phyloP scores from a whole-genome alignment of 805 yeast genomes.

The Nakazawaea ishiwadae region DNA sequence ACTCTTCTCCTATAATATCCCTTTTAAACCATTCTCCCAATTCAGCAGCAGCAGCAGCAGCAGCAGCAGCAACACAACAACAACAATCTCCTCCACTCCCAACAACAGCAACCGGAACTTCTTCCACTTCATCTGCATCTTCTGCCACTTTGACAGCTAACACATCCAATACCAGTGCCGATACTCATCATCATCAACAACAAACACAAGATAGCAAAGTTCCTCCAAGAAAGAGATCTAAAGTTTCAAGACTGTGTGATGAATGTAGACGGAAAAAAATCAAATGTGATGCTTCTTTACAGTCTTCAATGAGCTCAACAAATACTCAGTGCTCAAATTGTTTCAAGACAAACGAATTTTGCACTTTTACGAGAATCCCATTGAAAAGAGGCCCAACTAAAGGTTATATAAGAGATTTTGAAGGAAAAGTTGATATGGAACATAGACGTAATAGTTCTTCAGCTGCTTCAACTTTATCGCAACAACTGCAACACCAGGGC shows the following conservation, averaged over 20 bases:
- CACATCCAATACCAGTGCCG: background rate
- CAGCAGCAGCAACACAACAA: background rate
- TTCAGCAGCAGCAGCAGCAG: background rate
- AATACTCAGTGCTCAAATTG: slow-evolving; percentile 59
- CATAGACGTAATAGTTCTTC: slow-evolving; percentile 3
- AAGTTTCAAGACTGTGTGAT: slow-evolving; percentile 80
- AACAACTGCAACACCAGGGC: background rate
- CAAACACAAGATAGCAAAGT: slow-evolving; percentile 4
- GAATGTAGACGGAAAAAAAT: slow-evolving; percentile 72
- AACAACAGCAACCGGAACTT: background rate
- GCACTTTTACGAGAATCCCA: slow-evolving; percentile 69
- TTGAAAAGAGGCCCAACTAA: slow-evolving; percentile 77
- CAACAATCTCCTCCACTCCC: background rate
- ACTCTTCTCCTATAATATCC: slow-evolving; percentile 5
- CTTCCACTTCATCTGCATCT: background rate
- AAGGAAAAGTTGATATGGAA: slow-evolving; percentile 28
- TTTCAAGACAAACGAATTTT: slow-evolving; percentile 49
- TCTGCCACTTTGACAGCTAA: background rate
- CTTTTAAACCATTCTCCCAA: slow-evolving; percentile 7
- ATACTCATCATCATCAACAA: background rate
- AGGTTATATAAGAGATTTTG: slow-evolving; percentile 51
- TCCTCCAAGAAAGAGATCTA: slow-evolving; percentile 51
- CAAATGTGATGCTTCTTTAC: slow-evolving; percentile 53
- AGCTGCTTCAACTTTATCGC: background rate
- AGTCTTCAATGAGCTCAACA: slow-evolving; percentile 30